A percentile compares a stretch with the other conserved stretches of the same genome.
Conservation (phyloP, 129 eudicot species). For the sunflower (Helianthus annuus) region HanXRQr2.0-SUNRISE NC_035445.2:97899197-97899696, state of each 20-base stretch:
- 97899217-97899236: constrained; percentile 97
- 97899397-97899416: constrained; percentile 59
- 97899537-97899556: constrained; percentile 46
- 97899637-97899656: constrained; percentile 79
- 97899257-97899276: constrained; percentile 83
- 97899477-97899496: constrained; percentile 89
- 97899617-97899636: constrained; percentile 73
- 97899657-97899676: constrained; percentile 86
- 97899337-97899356: constrained; percentile 65
- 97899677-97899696: constrained; percentile 80
- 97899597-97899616: constrained; percentile 71
- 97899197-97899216: constrained; percentile 91
- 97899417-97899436: constrained; percentile 82
- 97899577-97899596: constrained; percentile 55
- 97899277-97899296: constrained; percentile 74
- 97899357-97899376: constrained; percentile 84
- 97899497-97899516: constrained; percentile 75
- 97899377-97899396: constrained; percentile 66
- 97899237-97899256: constrained; percentile 83
- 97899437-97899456: constrained; percentile 96
- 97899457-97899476: constrained; percentile 83
- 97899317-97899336: constrained; percentile 67
- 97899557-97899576: constrained; percentile 37
- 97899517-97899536: constrained; percentile 92
- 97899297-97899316: constrained; percentile 63